Percentiles rank a stretch among this genome's conserved stretches.
These are phyloP conservation scores for Plasmodium gaboni DNA, from an alignment of 169 alveolate genomes.

Conservation along the genomic window DNA sequence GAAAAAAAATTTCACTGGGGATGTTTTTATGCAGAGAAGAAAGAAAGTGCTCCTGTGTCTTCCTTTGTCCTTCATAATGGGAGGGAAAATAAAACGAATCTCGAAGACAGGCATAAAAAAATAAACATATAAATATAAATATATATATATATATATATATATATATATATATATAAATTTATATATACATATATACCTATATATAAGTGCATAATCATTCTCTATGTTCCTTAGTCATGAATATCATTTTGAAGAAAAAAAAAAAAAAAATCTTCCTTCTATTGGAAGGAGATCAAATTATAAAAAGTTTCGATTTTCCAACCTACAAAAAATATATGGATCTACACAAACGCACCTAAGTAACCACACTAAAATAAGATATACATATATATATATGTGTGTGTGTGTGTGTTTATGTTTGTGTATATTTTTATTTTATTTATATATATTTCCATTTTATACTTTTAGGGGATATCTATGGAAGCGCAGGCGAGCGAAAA, in stretches of 20 bases:
- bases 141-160: neutral
- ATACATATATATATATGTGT: conserved; percentile 1
- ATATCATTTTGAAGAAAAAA: neutral
- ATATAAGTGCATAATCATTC: neutral
- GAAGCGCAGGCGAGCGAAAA: neutral
- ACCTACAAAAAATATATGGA: conserved; percentile 1
- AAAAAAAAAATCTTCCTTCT: conserved; percentile 3
- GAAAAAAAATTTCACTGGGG: conserved; percentile 60
- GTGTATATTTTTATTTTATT: neutral
- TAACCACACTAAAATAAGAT: neutral
- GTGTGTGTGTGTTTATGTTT: neutral
- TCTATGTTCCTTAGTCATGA: conserved; percentile 1
- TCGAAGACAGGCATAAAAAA: neutral
- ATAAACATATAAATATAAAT: neutral
- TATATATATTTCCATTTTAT: neutral
- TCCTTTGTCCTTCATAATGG: conserved; percentile 24
- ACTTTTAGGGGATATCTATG: conserved; percentile 25
- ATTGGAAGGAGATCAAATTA: conserved; percentile 37
- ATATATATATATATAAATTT: neutral
- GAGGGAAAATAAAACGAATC: neutral
- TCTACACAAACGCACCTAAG: conserved; percentile 19
- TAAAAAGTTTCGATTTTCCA: conserved; percentile 14
- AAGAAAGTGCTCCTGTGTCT: conserved; percentile 8
- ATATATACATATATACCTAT: conserved; percentile 1
- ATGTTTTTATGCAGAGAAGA: conserved; percentile 31